Evolutionary conservation across 2,329 filamentous ascomycete species (phyloP), one percentile per base, ranked within the genome.

Genomic region (Phaeosphaeria sp.): DNA sequence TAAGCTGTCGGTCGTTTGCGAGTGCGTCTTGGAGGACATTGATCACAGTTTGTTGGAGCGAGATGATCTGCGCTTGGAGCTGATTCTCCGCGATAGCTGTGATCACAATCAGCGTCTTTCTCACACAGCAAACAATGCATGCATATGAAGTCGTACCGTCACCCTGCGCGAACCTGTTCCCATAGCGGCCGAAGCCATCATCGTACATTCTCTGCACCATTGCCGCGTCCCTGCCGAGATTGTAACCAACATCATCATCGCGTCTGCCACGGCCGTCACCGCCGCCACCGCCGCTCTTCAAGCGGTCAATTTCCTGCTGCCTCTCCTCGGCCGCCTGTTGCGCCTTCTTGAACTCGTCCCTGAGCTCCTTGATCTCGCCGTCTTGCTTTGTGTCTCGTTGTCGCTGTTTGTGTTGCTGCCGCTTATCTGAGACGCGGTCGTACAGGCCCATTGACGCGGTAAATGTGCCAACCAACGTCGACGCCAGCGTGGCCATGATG

Each of bases 391-490:
- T 61, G 49, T 74, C 77, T 58, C 66, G 76, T 65, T 74, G 78
- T 64, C 72, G 68, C 63, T 80, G 77, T 49, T 76, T 74, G 25
- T 68, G 68, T 57, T 79, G 74, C 48, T 76, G 71, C 36, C 68
- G 65, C 53, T 72, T 75, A 27, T 75, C 70, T 33, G 71, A 64
- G 8, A 80, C 69, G 27, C 77, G 76, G 55, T 81, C 78, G 63
- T 77, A 77, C 18, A 81, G 68, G n/a, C 76, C 75, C 65, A 79
- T 76, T 30, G 76, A 77, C n/a, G 78, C 76, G 2, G 77, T 78
- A 61, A 81, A 80, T 17, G 78, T 80, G 45, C 78, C 78, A 52
- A 81, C 72, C 15, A 81, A 70, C n/a, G 79, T 81, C 2, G 76
- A 78, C 25, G 78, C 77, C 13, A 81, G 64, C 15, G 78, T 81